Conservation (phyloP, 768 basidiomycete species). For the Agaricus sinodeliciosus region DNA sequence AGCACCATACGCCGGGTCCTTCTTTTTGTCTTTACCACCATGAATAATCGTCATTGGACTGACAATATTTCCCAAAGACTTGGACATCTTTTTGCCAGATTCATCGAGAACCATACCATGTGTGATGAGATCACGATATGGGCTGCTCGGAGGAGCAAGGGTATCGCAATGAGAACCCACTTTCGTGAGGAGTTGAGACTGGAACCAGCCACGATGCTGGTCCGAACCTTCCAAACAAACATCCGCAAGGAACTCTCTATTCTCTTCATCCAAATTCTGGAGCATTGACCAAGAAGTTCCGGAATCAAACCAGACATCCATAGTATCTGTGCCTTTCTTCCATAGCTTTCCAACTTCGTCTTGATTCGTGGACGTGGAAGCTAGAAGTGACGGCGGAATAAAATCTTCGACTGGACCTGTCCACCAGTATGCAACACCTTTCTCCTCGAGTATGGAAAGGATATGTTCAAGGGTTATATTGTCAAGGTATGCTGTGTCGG, state of each 20-base stretch:
- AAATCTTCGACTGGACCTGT: constrained; percentile 79
- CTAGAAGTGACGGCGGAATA: constrained; percentile 51
- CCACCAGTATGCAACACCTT: constrained; percentile 91
- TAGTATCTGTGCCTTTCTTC: constrained; percentile 86
- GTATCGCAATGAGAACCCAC: constrained; percentile 39
- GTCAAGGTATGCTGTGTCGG: constrained; percentile 61
- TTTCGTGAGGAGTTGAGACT: constrained; percentile 85
- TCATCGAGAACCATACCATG: constrained; percentile 97
- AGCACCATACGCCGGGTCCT: constrained; percentile 74
- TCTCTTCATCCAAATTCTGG: constrained; percentile 27
- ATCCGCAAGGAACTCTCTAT: constrained; percentile 54
- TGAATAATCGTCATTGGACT: constrained; percentile 77
- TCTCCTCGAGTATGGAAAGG: constrained; percentile 60
- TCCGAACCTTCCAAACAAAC: constrained; percentile 94
- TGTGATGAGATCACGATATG: constrained; percentile 81
- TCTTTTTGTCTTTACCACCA: constrained; percentile 68
- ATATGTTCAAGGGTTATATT: constrained; percentile 66
- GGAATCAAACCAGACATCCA: constrained; percentile 99
- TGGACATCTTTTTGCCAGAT: constrained; percentile 94
- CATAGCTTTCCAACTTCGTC: constrained; percentile 36
- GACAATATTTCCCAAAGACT: constrained; percentile 87
- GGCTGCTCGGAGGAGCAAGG: constrained; percentile 25
- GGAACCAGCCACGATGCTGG: constrained; percentile 99
- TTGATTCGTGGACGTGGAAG: constrained; percentile 27
- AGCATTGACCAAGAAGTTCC: constrained; percentile 92